Evolutionary conservation across 2,329 filamentous ascomycete genomes (phyloP).

Genomic region (Ceratocystis ficicola): DNA sequence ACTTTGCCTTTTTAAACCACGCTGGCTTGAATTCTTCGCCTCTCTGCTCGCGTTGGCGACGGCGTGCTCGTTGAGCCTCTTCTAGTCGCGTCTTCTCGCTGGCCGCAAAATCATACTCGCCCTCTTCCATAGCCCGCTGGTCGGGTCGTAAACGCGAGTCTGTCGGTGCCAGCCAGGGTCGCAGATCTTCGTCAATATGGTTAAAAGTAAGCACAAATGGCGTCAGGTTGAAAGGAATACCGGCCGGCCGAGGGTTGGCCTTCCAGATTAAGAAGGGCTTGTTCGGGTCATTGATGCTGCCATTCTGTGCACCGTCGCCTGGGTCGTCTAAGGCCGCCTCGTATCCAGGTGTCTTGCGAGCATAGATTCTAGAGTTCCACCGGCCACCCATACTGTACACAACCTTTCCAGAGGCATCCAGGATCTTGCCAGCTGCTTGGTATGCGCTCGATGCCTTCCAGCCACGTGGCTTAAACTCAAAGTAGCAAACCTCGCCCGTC

Average conservation of each 20-base stretch:
- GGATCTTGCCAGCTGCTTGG: constrained; percentile 73
- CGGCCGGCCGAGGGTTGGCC: constrained; percentile 63
- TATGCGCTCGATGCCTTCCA: constrained; percentile 93
- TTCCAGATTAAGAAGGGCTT: constrained; percentile 90
- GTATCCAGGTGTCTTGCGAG: constrained; percentile 80
- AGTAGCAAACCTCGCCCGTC: constrained; percentile 74
- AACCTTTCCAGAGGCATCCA: constrained; percentile 66
- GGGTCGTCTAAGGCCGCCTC: constrained; percentile 59
- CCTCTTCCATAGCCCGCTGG: constrained; percentile 96
- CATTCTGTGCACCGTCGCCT: constrained; percentile 35
- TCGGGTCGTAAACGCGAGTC: constrained; percentile 89
- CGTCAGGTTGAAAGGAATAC: constrained; percentile 93
- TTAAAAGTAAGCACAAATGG: constrained; percentile 94
- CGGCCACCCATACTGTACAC: constrained; percentile 83
- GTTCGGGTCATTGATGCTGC: constrained; percentile 51
- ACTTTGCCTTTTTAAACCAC: constrained; percentile 68
- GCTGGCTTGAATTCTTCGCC: constrained; percentile 74
- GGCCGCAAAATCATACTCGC: constrained; percentile 88
- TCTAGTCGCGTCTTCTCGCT: constrained; percentile 90
- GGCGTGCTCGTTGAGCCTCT: constrained; percentile 70
- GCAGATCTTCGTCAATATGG: constrained; percentile 72
- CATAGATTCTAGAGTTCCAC: constrained; percentile 97
- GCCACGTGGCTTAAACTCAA: constrained; percentile 90
- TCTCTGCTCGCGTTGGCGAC: constrained; percentile 57
- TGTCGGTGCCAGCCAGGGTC: constrained; percentile 69